phyloP scores from a whole-genome alignment of 306 rosid species.

The Lathyrus oleraceus region DNA sequence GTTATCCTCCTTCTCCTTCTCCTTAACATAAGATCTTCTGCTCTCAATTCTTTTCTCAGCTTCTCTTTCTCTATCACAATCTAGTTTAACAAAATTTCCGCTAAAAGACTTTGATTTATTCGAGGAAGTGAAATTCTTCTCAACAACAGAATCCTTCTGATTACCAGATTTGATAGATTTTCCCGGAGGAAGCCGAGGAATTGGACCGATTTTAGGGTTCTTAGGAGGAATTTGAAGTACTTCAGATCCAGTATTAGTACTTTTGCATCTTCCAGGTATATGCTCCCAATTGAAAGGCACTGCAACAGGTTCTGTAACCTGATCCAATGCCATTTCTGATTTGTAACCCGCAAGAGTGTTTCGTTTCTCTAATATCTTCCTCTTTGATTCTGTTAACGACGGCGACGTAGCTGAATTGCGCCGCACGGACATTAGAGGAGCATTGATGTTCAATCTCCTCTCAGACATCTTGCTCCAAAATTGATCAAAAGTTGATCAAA shows the following conservation, averaged over 20 bases:
- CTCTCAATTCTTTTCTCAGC: conserved; percentile 30
- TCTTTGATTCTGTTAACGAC: conserved; percentile 43
- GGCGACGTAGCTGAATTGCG: conserved; percentile 58
- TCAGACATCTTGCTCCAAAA: conserved; percentile 57
- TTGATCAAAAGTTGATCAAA: conserved; percentile 23
- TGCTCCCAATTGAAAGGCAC: conserved; percentile 96
- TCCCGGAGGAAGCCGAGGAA: conserved; percentile 71
- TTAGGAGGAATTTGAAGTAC: conserved; percentile 33
- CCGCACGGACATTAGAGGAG: conserved; percentile 87
- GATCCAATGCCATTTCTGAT: conserved; percentile 52
- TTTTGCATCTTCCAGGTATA: conserved; percentile 77
- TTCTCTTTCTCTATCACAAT: conserved; percentile 36
- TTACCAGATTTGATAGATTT: conserved; percentile 40
- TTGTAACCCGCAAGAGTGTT: conserved; percentile 45
- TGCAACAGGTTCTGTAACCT: conserved; percentile 74
- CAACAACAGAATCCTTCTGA: conserved; percentile 42
- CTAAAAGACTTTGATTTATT: conserved; percentile 42
- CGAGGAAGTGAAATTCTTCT: conserved; percentile 23
- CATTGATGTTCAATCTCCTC: conserved; percentile 75
- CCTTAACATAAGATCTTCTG: conserved; percentile 40
- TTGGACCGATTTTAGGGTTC: conserved; percentile 49
- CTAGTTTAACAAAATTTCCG: conserved; percentile 32
- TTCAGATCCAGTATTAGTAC: conserved; percentile 39
- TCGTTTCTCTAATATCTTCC: conserved; percentile 49
- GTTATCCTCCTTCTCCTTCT: background rate